phyloP scores from a whole-genome alignment of 2,329 filamentous ascomycete species.

The Akanthomyces lecanii region DNA sequence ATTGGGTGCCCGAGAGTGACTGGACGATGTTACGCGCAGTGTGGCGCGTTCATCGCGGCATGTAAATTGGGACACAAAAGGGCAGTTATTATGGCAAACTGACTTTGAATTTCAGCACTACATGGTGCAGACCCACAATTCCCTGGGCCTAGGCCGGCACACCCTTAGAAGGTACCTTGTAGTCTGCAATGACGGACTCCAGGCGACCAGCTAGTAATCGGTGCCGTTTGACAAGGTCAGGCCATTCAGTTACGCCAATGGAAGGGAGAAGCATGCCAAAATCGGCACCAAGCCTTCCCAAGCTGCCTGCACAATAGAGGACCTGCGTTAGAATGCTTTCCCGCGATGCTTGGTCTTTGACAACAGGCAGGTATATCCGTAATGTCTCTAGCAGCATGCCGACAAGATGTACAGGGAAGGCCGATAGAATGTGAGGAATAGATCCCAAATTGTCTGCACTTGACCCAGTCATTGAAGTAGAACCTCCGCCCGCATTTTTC shows the following conservation, averaged over 20 bases:
- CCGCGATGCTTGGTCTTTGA: conserved; percentile 72
- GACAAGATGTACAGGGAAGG: conserved; percentile 80
- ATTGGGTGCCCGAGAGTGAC: background rate
- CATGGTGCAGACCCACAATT: background rate
- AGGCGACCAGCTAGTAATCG: conserved; percentile 75
- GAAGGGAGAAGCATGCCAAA: conserved; percentile 81
- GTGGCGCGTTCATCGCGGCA: background rate
- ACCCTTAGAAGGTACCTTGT: conserved; percentile 25
- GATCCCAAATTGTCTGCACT: conserved; percentile 41
- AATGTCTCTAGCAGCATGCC: conserved; percentile 76
- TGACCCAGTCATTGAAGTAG: conserved; percentile 20
- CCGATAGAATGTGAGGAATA: conserved; percentile 72
- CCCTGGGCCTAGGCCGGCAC: conserved; percentile 11
- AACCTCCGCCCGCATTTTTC: conserved; percentile 64
- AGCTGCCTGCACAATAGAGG: conserved; percentile 84
- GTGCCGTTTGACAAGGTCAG: conserved; percentile 84
- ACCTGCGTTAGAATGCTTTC: conserved; percentile 91
- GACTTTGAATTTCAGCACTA: background rate
- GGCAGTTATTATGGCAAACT: background rate
- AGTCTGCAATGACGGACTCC: conserved; percentile 62
- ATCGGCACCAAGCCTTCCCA: conserved; percentile 85
- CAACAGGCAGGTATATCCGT: conserved; percentile 70
- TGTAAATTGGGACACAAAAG: background rate
- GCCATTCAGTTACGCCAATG: conserved; percentile 66
- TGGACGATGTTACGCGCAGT: background rate